Evolutionary conservation across 805 yeast species (phyloP), one percentile per base, ranked within the genome.

Genomic region (Metschnikowia picachoensis): DNA sequence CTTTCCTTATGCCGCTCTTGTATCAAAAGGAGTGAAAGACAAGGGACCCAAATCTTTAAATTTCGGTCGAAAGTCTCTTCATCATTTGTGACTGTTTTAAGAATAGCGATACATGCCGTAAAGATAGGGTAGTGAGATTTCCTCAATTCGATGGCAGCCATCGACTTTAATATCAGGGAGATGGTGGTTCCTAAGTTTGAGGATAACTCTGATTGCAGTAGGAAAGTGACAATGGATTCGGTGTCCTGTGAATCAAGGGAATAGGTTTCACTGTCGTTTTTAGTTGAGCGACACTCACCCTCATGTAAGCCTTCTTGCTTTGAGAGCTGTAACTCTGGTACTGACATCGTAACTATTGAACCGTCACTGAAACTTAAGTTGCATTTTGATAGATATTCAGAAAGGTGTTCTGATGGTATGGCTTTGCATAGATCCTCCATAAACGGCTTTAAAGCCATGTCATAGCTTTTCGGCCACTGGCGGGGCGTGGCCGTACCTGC

Each of bases 1-100:
- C 8, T 30, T 12, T 34, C 42, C 10, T 20, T 12, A 25, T 33
- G 14, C n/a, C 30, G 16, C 4, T 13, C 15, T 16, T 35, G 20
- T 9, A 35, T 29, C 39, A 50, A 42, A 25, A 35, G 17, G 8
- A 13, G 2, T 4, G 30, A 14, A n/a, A 51, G 30, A 13, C 10
- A 30, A 16, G 46, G 46, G 11, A 43, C 10, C 38, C 30, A 37
- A 11, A 29, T 20, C 13, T 16, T 30, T 39, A 43, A 43, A 38
- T 39, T 37, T 31, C 30, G 37, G 8, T 11, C 8, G 30, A 43
- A 38, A 13, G 34, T 13, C 3, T 8, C 17, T 8, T 32, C 30
- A 34, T 37, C 28, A 8, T 14, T 17, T 13, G 17, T n/a, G 12
- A 39, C 39, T 3, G 32, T 15, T 25, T 28, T 16, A 14, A 43